phyloP scores from a whole-genome alignment of 2,329 filamentous ascomycete species.

The Aspergillus ibericus region DNA sequence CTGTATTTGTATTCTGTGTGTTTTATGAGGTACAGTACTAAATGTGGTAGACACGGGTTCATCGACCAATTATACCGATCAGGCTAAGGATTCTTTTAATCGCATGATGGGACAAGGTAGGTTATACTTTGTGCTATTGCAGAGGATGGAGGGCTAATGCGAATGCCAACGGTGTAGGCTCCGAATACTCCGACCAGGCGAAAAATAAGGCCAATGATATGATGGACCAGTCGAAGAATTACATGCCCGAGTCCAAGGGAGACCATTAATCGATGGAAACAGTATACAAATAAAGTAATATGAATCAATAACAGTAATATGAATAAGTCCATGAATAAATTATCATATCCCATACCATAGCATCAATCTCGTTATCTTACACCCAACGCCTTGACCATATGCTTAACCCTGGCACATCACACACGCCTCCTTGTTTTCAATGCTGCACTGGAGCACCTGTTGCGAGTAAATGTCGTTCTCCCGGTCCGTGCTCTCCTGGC shows the following conservation, averaged over 20 bases:
- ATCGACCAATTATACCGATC: too few relatives aligned
- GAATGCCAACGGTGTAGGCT: not conserved
- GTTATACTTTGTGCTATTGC: not conserved
- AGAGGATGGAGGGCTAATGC: not conserved
- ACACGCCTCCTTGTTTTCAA: slow-evolving; percentile 93
- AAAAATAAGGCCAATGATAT: not conserved
- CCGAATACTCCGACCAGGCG: not conserved
- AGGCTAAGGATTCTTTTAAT: not conserved
- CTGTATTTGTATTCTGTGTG: too few relatives aligned
- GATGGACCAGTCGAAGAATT: not conserved
- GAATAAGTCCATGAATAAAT: not conserved
- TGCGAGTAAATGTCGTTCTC: slow-evolving; percentile 96
- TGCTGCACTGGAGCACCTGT: slow-evolving; percentile 88
- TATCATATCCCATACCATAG: slow-evolving; percentile 12
- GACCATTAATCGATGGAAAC: not conserved
- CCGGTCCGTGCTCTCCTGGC: slow-evolving; percentile 68
- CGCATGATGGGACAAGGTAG: not conserved
- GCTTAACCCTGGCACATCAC: slow-evolving; percentile 92
- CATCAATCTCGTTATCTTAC: slow-evolving; percentile 32
- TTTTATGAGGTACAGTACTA: too few relatives aligned
- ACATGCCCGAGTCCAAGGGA: not conserved
- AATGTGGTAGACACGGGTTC: too few relatives aligned
- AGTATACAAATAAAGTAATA: not conserved
- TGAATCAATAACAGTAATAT: too few relatives aligned
- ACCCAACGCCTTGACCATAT: not conserved